A percentile compares a stretch with the other conserved stretches of the same genome.
phyloP scores from a whole-genome alignment of 1,284 basidiomycete species.

The Rhodotorula sp. region DNA sequence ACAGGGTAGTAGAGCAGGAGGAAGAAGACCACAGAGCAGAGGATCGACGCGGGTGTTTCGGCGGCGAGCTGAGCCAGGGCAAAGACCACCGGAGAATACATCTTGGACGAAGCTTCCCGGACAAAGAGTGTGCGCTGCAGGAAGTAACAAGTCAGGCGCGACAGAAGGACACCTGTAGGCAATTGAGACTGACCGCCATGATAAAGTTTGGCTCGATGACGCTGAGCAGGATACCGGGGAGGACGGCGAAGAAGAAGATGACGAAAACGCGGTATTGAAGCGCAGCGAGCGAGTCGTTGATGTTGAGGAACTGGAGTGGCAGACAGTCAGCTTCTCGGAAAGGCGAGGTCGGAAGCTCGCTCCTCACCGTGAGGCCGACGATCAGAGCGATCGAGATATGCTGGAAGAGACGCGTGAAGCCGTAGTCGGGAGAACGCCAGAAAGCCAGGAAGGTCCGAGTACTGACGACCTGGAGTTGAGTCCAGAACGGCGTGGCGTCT shows the following conservation, averaged over 20 bases:
- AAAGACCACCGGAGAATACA: conserved; percentile 76
- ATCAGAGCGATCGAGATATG: conserved; percentile 64
- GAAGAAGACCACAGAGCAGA: conserved; percentile 75
- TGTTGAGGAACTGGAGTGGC: conserved; percentile 62
- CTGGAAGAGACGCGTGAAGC: conserved; percentile 49
- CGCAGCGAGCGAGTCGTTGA: conserved; percentile 65
- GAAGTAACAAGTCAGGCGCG: too few species aligned
- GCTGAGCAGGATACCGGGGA: conserved; percentile 26
- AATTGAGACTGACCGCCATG: neutral
- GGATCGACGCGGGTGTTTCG: conserved; percentile 70
- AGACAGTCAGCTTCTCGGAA: too few species aligned
- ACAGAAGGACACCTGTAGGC: too few species aligned
- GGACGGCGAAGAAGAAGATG: conserved; percentile 50
- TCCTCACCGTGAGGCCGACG: conserved; percentile 63
- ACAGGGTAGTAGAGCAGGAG: conserved; percentile 58
- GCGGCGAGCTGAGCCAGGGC: conserved; percentile 72
- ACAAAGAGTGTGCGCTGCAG: conserved; percentile 59
- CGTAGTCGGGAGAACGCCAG: conserved; percentile 78
- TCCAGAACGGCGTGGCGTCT: conserved; percentile 67
- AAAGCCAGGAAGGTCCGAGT: conserved; percentile 70
- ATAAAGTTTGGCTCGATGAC: neutral
- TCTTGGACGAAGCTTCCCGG: conserved; percentile 59
- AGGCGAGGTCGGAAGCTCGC: conserved; percentile 47
- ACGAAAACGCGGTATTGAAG: conserved; percentile 73
- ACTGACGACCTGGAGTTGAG: conserved; percentile 75